phyloP scores from a whole-genome alignment of 1,139 yeast genomes.

The Hemisphaericaspora xylofermentans region DNA sequence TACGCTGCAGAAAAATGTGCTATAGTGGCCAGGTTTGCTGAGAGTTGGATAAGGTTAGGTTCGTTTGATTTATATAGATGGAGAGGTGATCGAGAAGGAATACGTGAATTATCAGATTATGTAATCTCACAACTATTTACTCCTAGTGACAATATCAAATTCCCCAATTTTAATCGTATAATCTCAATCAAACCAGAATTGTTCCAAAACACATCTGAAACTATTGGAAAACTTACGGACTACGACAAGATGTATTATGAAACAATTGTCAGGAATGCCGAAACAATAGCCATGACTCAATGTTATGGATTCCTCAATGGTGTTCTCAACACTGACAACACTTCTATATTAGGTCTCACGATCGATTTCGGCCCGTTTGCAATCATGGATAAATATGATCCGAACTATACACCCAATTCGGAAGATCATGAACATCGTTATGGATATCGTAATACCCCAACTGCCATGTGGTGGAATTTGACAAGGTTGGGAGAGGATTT shows the following conservation, averaged over 20 bases:
- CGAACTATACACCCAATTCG: conserved; percentile 83
- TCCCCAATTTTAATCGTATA: conserved; percentile 33
- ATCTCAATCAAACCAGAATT: conserved; percentile 20
- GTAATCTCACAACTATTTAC: conserved; percentile 66
- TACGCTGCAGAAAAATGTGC: conserved; percentile 79
- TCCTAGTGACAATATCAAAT: conserved; percentile 25
- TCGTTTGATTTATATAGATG: conserved; percentile 83
- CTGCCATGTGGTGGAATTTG: conserved; percentile 92
- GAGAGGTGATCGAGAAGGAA: conserved; percentile 66
- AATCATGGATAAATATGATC: conserved; percentile 80
- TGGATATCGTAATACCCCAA: conserved; percentile 78
- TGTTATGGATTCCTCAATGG: conserved; percentile 91
- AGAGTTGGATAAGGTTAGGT: conserved; percentile 85
- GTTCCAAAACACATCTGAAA: conserved; percentile 16
- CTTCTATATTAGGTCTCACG: conserved; percentile 80
- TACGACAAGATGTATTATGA: conserved; percentile 75
- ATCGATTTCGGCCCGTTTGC: conserved; percentile 96
- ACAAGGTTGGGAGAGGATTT: conserved; percentile 81
- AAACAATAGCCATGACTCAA: conserved; percentile 83
- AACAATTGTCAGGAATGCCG: conserved; percentile 69
- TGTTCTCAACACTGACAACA: conserved; percentile 91
- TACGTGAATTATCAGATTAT: conserved; percentile 66
- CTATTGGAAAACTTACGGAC: conserved; percentile 46
- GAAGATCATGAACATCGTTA: conserved; percentile 77
- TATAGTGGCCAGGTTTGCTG: conserved; percentile 79